Base-by-base conservation (phyloP, 2,329 filamentous ascomycete genomes). In the Capronia epimyces region DNA sequence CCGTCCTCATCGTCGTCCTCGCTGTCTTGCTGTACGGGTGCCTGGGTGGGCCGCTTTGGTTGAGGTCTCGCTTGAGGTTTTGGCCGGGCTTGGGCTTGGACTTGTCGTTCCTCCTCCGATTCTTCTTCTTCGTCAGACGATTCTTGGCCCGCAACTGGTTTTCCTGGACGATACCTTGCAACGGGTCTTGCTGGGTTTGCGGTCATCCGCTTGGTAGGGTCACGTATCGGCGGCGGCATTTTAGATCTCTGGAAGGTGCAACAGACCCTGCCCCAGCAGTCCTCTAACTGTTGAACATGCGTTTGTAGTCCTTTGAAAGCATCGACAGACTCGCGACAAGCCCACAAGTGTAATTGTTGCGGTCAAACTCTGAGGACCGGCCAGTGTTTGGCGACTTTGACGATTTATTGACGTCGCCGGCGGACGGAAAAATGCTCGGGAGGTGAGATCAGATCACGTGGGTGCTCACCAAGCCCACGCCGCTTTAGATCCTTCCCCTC, bases 131-230 rank as follows among this genome's bases (percentile, higher is more conserved):
- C 73, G 2, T 71, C 71, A 2, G 71, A 75, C 6, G 71, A 73
- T 3, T 65, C 64, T 47, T 74, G 71, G 49, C 77, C 74, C 12
- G 69, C 68, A 31, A 75, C 62, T 44, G 84, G 75, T 69, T 96
- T 97, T 59, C 93, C 91, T 13, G 91, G 85, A 52, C 89, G 83
- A 64, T 96, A 86, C 50, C 93, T 86, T 60, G 83, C 60, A 27
- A 65, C 81, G 20, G 89, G 87, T 66, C 83, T 83, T 52, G 84
- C 72, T 2, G 88, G 89, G 65, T 96, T 95, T 56, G 90, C 89
- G 57, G 91, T 97, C 87, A 97, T 95, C 64, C 87, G 86, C 67
- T 87, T 89, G 54, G 70, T 67, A 53, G 69, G 67, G 16, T 59
- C 69, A 15, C 69, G 69, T 44, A 72, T 66, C 5, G 70, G 69